These are phyloP conservation scores for Exophiala lecanii-corni DNA, from an alignment of 2,329 filamentous ascomycete genomes.

Conservation along the genomic window DNA sequence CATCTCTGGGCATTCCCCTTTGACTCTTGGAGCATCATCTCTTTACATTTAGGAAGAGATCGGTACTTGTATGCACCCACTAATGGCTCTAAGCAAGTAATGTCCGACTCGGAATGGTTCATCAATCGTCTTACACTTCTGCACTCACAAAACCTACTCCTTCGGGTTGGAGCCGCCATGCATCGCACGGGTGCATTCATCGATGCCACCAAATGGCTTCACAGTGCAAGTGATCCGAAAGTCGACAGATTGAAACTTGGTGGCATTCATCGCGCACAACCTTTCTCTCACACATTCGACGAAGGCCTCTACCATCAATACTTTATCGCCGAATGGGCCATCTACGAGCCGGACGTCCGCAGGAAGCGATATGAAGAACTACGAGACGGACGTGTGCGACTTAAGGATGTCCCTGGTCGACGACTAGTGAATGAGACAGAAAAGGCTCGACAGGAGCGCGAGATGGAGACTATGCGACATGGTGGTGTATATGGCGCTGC, in stretches of 20 bases:
- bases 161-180: conserved; percentile 36
- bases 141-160: conserved; percentile 31
- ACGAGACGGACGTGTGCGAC: conserved; percentile 13
- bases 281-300: conserved; percentile 38
- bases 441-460: conserved; percentile 2
- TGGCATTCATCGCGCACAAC: conserved; percentile 42
- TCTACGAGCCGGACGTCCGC: conserved; percentile 12
- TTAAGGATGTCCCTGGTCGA: conserved; percentile 4
- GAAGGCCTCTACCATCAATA: conserved; percentile 26
- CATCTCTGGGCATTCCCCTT: conserved; percentile 45
- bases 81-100: neutral
- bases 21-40: conserved; percentile 41
- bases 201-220: conserved; percentile 34
- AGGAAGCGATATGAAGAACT: conserved; percentile 20
- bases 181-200: conserved; percentile 28
- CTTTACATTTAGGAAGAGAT: conserved; percentile 38
- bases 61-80: conserved; percentile 32
- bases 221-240: conserved; percentile 22
- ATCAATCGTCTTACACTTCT: conserved; percentile 35
- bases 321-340: conserved; percentile 25
- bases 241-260: conserved; percentile 36
- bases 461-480: neutral
- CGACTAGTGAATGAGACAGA: conserved; percentile 2
- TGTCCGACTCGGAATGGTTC: conserved; percentile 30
- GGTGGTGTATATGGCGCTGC: neutral